phyloP scores from a whole-genome alignment of 2,329 filamentous ascomycete species.

The Claviceps africana region DNA sequence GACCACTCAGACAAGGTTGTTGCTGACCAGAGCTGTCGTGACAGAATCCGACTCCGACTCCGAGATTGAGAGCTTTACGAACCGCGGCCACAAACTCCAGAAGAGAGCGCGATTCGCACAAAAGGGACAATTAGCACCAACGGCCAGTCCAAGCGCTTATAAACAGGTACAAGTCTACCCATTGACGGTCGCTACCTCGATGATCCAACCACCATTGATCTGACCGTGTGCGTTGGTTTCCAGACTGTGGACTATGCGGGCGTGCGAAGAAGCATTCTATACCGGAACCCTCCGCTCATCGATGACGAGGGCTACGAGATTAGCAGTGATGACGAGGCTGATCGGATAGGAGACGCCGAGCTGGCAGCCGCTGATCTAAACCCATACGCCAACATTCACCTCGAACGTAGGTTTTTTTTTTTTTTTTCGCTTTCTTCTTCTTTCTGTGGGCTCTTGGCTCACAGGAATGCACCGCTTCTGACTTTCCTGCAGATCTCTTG shows the following conservation, averaged over 20 bases:
- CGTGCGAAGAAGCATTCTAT: conserved; percentile 57
- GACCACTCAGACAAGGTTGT: not conserved
- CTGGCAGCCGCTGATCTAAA: conserved; percentile 54
- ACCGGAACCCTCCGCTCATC: conserved; percentile 55
- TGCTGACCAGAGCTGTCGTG: conserved; percentile 11
- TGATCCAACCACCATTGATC: conserved; percentile 4
- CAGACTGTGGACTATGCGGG: conserved; percentile 63
- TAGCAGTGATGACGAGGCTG: conserved; percentile 58
- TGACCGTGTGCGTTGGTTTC: conserved; percentile 9
- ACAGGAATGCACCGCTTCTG: conserved; percentile 12
- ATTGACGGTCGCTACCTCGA: conserved; percentile 4
- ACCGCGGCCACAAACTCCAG: conserved; percentile 69
- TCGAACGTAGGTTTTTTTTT: conserved; percentile 47
- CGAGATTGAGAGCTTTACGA: conserved; percentile 53
- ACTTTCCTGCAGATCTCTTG: conserved; percentile 44
- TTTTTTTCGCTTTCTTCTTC: not conserved
- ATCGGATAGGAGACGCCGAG: conserved; percentile 45
- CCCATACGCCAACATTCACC: conserved; percentile 56
- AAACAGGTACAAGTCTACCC: conserved; percentile 42
- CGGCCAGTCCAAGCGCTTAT: conserved; percentile 53
- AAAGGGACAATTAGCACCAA: conserved; percentile 53
- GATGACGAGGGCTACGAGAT: conserved; percentile 70
- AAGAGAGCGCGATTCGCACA: conserved; percentile 58
- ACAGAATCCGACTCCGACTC: conserved; percentile 68
- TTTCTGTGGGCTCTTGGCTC: not conserved